These are phyloP conservation scores for Raphanus raphanistrum DNA, from an alignment of 345 rosid genomes.

Conservation along the genomic window DNA sequence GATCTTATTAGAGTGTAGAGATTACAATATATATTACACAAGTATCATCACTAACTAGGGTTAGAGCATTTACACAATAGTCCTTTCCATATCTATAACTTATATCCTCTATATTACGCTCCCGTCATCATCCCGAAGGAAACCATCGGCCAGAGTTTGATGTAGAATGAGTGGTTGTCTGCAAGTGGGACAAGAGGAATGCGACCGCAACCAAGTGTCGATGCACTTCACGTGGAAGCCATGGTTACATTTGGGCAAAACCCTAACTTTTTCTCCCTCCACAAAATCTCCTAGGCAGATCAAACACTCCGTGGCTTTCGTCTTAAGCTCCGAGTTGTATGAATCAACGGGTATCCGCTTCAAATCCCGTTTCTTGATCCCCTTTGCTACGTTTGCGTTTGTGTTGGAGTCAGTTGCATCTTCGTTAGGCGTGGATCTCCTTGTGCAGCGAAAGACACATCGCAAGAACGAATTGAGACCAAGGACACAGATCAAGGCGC, in stretches of 20 bases:
- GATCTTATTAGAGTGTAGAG: too few species aligned
- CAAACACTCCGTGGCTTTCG: constrained; percentile 58
- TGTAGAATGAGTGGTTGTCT: constrained; percentile 54
- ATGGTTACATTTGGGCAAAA: constrained; percentile 62
- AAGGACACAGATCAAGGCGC: constrained; percentile 59
- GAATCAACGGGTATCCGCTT: constrained; percentile 53
- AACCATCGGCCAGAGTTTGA: constrained; percentile 25
- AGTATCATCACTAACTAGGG: too few species aligned
- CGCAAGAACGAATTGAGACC: constrained; percentile 59
- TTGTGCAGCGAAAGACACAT: constrained; percentile 55
- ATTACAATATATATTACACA: too few species aligned
- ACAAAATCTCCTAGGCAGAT: constrained; percentile 64
- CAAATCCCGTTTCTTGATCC: constrained; percentile 55
- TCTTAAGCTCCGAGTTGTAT: constrained; percentile 35
- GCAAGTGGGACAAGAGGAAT: constrained; percentile 68
- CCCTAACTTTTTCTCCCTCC: constrained; percentile 62
- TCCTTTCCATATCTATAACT: too few species aligned
- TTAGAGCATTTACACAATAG: too few species aligned
- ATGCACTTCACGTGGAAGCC: constrained; percentile 67
- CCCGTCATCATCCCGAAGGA: constrained; percentile 23
- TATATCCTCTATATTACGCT: too few species aligned
- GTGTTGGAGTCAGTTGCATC: constrained; percentile 16
- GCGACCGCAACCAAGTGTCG: constrained; percentile 63
- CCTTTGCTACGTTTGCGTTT: constrained; percentile 39
- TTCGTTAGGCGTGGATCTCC: constrained; percentile 39